Percentiles rank a stretch among this genome's conserved stretches.
phyloP scores from a whole-genome alignment of 2,329 filamentous ascomycete genomes.

The Xylariaceae sp. region DNA sequence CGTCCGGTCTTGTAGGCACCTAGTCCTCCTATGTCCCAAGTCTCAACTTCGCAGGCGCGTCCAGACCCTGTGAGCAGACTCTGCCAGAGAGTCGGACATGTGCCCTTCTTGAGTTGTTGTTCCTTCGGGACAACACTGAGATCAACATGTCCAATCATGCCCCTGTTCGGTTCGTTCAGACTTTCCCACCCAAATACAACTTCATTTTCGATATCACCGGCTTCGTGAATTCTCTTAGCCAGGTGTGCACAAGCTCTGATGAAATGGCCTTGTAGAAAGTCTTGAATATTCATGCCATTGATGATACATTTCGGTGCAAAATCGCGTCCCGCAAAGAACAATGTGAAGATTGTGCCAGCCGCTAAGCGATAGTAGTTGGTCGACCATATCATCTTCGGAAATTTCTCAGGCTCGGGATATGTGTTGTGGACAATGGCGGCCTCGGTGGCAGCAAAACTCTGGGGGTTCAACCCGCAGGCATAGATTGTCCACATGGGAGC shows the following conservation, averaged over 20 bases:
- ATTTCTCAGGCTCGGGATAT: slow-evolving; percentile 75
- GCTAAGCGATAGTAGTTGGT: slow-evolving; percentile 91
- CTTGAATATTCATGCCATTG: slow-evolving; percentile 90
- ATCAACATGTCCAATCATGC: slow-evolving; percentile 77
- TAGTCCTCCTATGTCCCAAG: slow-evolving; percentile 89
- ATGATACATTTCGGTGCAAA: slow-evolving; percentile 97
- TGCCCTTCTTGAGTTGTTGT: slow-evolving; percentile 87
- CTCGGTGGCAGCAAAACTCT: slow-evolving; percentile 78
- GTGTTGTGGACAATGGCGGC: slow-evolving; percentile 94
- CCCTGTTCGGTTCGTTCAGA: slow-evolving; percentile 89
- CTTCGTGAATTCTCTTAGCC: slow-evolving; percentile 78
- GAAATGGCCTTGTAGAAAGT: slow-evolving; percentile 87
- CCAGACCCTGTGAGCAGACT: slow-evolving; percentile 88
- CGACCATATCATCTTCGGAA: slow-evolving; percentile 99
- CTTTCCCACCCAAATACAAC: slow-evolving; percentile 94
- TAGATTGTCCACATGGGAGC: slow-evolving; percentile 98
- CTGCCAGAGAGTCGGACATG: slow-evolving; percentile 91
- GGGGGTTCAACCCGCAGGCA: slow-evolving; percentile 84
- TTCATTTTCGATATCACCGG: slow-evolving; percentile 79
- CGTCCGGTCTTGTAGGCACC: slow-evolving; percentile 87
- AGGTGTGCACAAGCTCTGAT: slow-evolving; percentile 74
- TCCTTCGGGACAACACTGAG: slow-evolving; percentile 76
- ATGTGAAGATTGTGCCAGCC: slow-evolving; percentile 83
- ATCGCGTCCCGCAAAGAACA: slow-evolving; percentile 86
- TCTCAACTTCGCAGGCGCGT: slow-evolving; percentile 80